Evolutionary conservation across 148 eudicot species (phyloP).

Genomic region (Spergularia bocconei): DNA sequence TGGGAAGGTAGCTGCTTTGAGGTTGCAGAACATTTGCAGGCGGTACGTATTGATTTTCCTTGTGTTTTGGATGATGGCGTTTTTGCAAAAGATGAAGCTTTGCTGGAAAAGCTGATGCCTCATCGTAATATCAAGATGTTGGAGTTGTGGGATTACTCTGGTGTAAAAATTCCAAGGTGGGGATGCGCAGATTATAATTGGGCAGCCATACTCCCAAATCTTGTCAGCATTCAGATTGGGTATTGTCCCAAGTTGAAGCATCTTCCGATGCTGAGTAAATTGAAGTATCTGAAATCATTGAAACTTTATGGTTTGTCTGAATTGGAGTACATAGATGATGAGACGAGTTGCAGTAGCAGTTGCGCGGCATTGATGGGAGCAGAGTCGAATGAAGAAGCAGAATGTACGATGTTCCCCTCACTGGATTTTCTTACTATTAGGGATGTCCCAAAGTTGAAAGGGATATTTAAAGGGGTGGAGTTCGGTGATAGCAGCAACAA

Average conservation of each 20-base stretch:
- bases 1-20: too few species aligned
- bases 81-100: too few species aligned
- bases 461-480: background rate
- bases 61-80: too few species aligned
- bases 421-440: background rate
- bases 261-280: conserved; percentile 5
- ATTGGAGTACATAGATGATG: conserved; percentile 16
- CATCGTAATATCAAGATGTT: background rate
- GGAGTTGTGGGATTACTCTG: conserved; percentile 13
- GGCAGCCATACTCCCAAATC: conserved; percentile 13
- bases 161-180: conserved; percentile 11
- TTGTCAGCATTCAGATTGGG: background rate
- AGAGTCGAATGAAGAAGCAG: too few species aligned
- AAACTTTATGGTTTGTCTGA: background rate
- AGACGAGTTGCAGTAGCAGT: background rate
- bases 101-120: too few species aligned
- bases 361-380: too few species aligned
- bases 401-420: background rate
- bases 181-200: background rate
- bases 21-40: too few species aligned
- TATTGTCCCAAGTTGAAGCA: background rate
- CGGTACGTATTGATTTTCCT: too few species aligned
- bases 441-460: background rate
- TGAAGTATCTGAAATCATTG: background rate
- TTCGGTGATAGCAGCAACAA: too few species aligned